These are phyloP conservation scores for Calendula officinalis DNA, from an alignment of 129 eudicot species.

Conservation along the genomic window DNA sequence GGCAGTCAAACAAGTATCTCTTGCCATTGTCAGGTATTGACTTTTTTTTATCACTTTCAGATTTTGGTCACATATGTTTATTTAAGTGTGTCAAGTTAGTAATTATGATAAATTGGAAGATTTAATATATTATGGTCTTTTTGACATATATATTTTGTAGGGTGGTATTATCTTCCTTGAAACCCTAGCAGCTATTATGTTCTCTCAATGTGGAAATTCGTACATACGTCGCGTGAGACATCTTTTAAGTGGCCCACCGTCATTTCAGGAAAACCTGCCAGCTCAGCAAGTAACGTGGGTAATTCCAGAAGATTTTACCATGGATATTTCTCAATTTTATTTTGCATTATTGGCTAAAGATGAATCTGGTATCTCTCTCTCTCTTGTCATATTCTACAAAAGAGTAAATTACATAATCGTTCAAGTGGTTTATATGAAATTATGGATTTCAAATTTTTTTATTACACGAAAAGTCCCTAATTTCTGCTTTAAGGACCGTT, in stretches of 20 bases:
- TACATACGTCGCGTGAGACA: constrained; percentile 46
- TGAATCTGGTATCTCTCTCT: constrained; percentile 55
- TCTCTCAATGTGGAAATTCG: constrained; percentile 50
- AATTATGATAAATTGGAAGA: constrained; percentile 7
- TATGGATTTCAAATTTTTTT: too few species aligned
- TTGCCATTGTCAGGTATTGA: constrained; percentile 63
- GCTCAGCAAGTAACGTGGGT: constrained; percentile 25
- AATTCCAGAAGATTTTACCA: constrained; percentile 43
- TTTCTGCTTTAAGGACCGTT: too few species aligned
- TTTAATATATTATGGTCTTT: constrained; percentile 26
- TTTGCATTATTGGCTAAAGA: constrained; percentile 56
- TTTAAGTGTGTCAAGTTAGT: constrained; percentile 6
- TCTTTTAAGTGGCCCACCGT: constrained; percentile 42
- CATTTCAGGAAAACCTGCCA: constrained; percentile 29
- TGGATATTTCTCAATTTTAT: constrained; percentile 55
- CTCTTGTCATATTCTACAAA: too few species aligned
- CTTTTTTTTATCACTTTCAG: constrained; percentile 3
- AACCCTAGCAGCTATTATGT: constrained; percentile 44
- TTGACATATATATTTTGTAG: constrained; percentile 44
- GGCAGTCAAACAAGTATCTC: constrained; percentile 42
- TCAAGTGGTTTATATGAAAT: too few species aligned
- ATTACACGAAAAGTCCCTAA: too few species aligned
- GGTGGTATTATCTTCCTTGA: constrained; percentile 77
- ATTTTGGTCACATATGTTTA: background rate
- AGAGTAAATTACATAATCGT: too few species aligned